phyloP scores from a whole-genome alignment of 192 early-diverging fungal genomes.

The Coemansia reversa region DNA sequence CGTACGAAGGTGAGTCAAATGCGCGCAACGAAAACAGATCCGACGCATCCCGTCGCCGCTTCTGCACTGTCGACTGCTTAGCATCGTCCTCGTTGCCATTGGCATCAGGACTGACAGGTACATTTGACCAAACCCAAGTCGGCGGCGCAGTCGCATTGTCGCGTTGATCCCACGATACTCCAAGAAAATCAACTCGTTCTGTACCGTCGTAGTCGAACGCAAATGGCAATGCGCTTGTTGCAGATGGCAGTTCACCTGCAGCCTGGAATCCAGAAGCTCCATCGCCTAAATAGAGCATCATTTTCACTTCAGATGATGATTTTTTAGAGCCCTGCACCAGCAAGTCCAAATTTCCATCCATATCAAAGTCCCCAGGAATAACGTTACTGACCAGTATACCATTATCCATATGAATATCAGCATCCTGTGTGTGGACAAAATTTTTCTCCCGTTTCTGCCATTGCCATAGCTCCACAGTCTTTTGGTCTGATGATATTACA shows the following conservation, averaged over 20 bases:
- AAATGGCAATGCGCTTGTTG: slow-evolving; percentile 28
- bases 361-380: slow-evolving; percentile 84
- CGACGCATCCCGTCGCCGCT: slow-evolving; percentile 28
- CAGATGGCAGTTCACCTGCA: slow-evolving; percentile 17
- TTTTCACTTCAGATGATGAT: slow-evolving; percentile 53
- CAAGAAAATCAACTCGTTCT: slow-evolving; percentile 18
- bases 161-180: slow-evolving; percentile 21
- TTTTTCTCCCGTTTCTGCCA: slow-evolving; percentile 62
- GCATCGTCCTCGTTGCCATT: slow-evolving; percentile 26
- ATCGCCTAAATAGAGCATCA: slow-evolving; percentile 76
- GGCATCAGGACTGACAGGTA: slow-evolving; percentile 57
- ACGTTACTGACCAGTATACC: slow-evolving; percentile 67
- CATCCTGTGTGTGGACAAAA: slow-evolving; percentile 50
- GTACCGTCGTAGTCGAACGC: slow-evolving; percentile 37
- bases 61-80: slow-evolving; percentile 62
- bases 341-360: slow-evolving; percentile 85
- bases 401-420: slow-evolving; percentile 51
- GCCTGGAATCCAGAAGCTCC: slow-evolving; percentile 62
- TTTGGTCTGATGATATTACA: slow-evolving; percentile 66
- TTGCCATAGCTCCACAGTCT: slow-evolving; percentile 62
- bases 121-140: slow-evolving; percentile 26
- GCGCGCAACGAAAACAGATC: slow-evolving; percentile 8
- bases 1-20: slow-evolving; percentile 10
- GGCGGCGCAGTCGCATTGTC: background rate
- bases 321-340: slow-evolving; percentile 66